Conservation (phyloP, 108 stramenopile species). For the Epipyxis sp. region DNA sequence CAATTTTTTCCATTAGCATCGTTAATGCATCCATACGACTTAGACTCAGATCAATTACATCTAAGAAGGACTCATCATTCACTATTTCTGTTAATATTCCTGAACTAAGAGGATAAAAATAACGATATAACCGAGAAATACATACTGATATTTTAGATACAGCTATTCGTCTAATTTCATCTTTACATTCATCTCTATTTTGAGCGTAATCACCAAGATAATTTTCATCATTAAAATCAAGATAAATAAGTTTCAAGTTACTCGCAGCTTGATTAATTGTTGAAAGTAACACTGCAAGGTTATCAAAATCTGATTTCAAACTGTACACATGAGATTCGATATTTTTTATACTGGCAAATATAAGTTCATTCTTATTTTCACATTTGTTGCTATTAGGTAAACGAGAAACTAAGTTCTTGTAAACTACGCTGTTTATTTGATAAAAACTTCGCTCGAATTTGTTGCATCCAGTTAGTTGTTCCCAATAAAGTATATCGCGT, state of each 20-base stretch:
- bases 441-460: neutral
- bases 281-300: neutral
- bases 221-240: neutral
- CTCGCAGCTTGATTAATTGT: neutral
- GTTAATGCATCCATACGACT: neutral
- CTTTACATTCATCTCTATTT: neutral
- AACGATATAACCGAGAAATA: no score
- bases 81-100: neutral
- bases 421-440: neutral
- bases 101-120: neutral
- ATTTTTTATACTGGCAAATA: neutral
- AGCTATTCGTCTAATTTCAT: neutral
- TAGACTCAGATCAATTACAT: neutral
- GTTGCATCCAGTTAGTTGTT: neutral
- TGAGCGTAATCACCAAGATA: neutral
- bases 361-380: neutral
- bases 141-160: no score
- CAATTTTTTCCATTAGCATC: neutral
- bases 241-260: neutral
- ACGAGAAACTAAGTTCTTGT: neutral
- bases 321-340: neutral
- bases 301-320: neutral
- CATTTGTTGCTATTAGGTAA: neutral
- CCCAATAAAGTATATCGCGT: conserved; percentile 3
- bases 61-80: neutral